These are phyloP conservation scores for Taphrina sp. DNA, from an alignment of 1,139 yeast species.

Conservation along the genomic window DNA sequence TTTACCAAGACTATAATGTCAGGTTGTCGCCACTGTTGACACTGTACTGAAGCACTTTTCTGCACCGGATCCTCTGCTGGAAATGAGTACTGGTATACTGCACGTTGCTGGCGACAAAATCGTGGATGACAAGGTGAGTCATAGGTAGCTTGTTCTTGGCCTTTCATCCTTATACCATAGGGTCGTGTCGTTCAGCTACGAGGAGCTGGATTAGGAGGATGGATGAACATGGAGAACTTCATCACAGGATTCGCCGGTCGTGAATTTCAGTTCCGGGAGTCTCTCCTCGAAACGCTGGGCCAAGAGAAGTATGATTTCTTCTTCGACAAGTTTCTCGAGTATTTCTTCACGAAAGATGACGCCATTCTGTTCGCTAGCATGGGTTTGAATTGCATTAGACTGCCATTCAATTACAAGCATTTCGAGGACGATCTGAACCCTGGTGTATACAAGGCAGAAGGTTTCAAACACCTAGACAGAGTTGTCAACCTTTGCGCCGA, in stretches of 20 bases:
- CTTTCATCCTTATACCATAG: too few species aligned
- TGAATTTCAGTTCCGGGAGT: constrained; percentile 51
- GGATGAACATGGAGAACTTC: constrained; percentile 54
- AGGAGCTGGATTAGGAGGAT: constrained; percentile 50
- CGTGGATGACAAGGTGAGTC: too few species aligned
- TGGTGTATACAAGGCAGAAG: constrained; percentile 47
- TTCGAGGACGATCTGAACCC: constrained; percentile 50
- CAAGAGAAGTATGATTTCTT: constrained; percentile 50
- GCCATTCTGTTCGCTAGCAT: constrained; percentile 48
- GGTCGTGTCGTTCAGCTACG: too few species aligned
- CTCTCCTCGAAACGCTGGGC: constrained; percentile 47
- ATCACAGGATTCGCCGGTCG: constrained; percentile 55
- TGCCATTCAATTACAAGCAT: constrained; percentile 53
- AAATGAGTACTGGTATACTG: too few species aligned
- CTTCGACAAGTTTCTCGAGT: constrained; percentile 52
- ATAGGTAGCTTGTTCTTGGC: too few species aligned
- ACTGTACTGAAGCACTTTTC: too few species aligned
- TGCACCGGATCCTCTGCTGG: too few species aligned
- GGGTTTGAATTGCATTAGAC: constrained; percentile 50
- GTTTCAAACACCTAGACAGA: constrained; percentile 49
- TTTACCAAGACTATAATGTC: too few species aligned
- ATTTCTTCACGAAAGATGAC: constrained; percentile 52
- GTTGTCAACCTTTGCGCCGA: constrained; percentile 49
- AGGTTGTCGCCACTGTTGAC: too few species aligned
- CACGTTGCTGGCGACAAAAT: too few species aligned